These are phyloP conservation scores for Lachancea cidri DNA, from an alignment of 805 yeast genomes.

Conservation along the genomic window DNA sequence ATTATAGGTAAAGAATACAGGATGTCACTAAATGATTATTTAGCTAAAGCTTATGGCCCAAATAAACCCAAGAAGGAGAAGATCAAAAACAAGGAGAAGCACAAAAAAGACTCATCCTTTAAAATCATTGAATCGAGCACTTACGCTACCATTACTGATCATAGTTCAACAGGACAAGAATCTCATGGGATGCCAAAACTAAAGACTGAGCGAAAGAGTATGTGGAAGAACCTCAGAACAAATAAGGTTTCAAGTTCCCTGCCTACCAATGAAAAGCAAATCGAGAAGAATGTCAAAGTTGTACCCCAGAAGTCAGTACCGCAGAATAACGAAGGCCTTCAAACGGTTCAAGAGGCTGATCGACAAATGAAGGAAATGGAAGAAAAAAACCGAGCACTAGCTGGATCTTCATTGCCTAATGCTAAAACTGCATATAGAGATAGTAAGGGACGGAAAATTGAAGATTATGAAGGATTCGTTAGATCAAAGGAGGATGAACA, in stretches of 20 bases:
- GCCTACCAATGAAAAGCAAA: not conserved
- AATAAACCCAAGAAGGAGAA: constrained; percentile 24
- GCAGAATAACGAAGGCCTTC: constrained; percentile 41
- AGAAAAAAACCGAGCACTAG: constrained; percentile 15
- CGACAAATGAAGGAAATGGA: constrained; percentile 34
- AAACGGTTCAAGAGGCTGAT: constrained; percentile 41
- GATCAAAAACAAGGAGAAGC: constrained; percentile 6
- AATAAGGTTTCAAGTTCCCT: constrained; percentile 4
- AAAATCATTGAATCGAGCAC: not conserved
- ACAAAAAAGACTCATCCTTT: not conserved
- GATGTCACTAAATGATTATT: constrained; percentile 45
- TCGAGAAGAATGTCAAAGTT: too few species aligned
- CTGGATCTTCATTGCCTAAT: constrained; percentile 10
- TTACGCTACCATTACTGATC: not conserved
- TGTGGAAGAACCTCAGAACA: constrained; percentile 30
- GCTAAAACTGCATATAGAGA: constrained; percentile 55
- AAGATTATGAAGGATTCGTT: constrained; percentile 27
- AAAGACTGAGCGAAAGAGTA: constrained; percentile 3
- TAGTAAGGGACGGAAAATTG: constrained; percentile 49
- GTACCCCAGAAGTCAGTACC: too few species aligned
- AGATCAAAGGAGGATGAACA: constrained; percentile 19
- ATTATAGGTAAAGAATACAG: not conserved
- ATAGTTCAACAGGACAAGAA: not conserved
- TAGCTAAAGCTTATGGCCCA: constrained; percentile 41
- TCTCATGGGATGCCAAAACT: not conserved